These are phyloP conservation scores for Cercospora sojina DNA, from an alignment of 2,329 filamentous ascomycete genomes.

Conservation along the genomic window DNA sequence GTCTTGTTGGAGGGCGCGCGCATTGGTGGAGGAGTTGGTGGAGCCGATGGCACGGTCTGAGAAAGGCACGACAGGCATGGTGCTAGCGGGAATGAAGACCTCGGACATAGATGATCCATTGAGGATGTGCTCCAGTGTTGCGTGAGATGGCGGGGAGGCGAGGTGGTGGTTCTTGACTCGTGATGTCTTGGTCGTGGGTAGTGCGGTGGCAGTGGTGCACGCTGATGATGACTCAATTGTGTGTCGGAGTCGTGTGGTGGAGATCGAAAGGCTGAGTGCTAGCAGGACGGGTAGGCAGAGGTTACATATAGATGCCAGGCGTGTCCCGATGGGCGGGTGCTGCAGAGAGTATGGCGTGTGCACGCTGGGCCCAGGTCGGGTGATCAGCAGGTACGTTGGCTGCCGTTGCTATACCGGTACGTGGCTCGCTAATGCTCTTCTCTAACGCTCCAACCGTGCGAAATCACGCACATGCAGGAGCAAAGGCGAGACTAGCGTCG, in stretches of 20 bases:
- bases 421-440: not conserved
- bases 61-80: slow-evolving; percentile 37
- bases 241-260: not conserved
- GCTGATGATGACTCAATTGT: not conserved
- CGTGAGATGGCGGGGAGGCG: slow-evolving; percentile 4
- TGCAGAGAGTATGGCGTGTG: not conserved
- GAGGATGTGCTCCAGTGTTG: not conserved
- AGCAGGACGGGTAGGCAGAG: not conserved
- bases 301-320: not conserved
- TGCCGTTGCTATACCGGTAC: not conserved
- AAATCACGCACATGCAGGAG: not conserved
- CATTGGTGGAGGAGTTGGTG: slow-evolving; percentile 9
- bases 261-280: not conserved
- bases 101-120: slow-evolving; percentile 38
- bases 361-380: not conserved
- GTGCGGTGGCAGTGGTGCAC: not conserved
- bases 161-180: slow-evolving; percentile 9
- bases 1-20: slow-evolving; percentile 4
- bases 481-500: slow-evolving; percentile 4
- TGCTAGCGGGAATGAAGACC: slow-evolving; percentile 31
- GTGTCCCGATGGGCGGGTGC: not conserved
- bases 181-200: not conserved
- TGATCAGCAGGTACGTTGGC: not conserved
- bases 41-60: slow-evolving; percentile 15
- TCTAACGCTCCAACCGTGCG: slow-evolving; percentile 5